phyloP scores from a whole-genome alignment of 106 monocot genomes.

The Dendrobium officinale region DNA sequence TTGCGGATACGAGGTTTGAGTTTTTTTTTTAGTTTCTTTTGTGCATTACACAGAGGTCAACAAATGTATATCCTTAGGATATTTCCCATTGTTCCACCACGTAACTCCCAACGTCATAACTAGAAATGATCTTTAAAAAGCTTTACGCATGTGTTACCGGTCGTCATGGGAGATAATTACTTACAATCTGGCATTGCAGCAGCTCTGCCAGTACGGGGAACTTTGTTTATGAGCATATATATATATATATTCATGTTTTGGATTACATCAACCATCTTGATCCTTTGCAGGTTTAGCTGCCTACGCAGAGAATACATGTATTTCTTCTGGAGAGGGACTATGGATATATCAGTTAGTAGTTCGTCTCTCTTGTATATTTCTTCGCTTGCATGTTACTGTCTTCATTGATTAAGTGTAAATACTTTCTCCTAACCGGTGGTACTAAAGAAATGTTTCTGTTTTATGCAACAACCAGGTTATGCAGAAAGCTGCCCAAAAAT shows the following conservation, averaged over 20 bases:
- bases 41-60: too few species aligned
- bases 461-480: constrained; percentile 55
- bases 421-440: background rate
- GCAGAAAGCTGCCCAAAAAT: constrained; percentile 60
- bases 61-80: too few species aligned
- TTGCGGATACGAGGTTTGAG: too few species aligned
- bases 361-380: background rate
- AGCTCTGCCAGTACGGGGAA: background rate
- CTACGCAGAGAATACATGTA: constrained; percentile 89
- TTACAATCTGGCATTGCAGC: background rate
- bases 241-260: background rate
- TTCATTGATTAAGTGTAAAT: constrained; percentile 1
- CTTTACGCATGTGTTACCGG: background rate
- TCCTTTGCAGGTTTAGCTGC: constrained; percentile 78
- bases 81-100: background rate
- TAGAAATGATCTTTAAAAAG: background rate
- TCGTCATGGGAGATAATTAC: background rate
- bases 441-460: constrained; percentile 3
- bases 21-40: too few species aligned
- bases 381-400: background rate
- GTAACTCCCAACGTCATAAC: background rate
- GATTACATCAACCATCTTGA: background rate
- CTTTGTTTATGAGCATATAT: background rate
- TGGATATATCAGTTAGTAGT: constrained; percentile 51
- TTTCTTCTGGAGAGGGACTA: constrained; percentile 74